Evolutionary conservation across 352 stramenopile genomes (phyloP).

Genomic region (Pythium rhizo-oryzae): DNA sequence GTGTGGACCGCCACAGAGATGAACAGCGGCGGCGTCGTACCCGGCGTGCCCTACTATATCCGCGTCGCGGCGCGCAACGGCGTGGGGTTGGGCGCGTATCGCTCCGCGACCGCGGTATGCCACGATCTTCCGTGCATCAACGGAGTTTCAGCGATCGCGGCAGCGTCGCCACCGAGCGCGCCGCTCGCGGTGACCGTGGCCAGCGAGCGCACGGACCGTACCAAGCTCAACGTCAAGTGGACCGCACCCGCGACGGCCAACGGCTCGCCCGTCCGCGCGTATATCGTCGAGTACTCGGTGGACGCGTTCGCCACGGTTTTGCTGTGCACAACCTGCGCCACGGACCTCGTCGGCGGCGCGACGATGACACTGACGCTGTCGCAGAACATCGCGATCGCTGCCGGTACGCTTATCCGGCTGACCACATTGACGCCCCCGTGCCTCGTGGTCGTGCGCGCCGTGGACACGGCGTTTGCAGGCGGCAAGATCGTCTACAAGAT

Average conservation of each 20-base stretch:
- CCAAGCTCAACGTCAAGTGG: conserved; percentile 89
- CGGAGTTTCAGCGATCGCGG: conserved; percentile 36
- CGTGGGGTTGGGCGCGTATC: conserved; percentile 70
- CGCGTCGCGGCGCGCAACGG: conserved; percentile 89
- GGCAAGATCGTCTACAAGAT: conserved; percentile 48
- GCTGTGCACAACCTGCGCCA: conserved; percentile 61
- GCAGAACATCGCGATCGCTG: conserved; percentile 32
- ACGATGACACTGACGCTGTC: conserved; percentile 55
- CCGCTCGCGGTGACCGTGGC: conserved; percentile 78
- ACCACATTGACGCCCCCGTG: conserved; percentile 50
- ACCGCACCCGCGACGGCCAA: conserved; percentile 59
- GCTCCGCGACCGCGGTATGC: conserved; percentile 45
- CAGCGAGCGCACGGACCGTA: conserved; percentile 75
- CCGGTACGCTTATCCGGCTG: conserved; percentile 47
- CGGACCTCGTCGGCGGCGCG: conserved; percentile 32
- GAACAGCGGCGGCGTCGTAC: conserved; percentile 72
- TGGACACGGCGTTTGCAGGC: conserved; percentile 42
- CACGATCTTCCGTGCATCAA: conserved; percentile 60
- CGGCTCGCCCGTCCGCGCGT: conserved; percentile 66
- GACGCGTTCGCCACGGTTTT: conserved; percentile 42
- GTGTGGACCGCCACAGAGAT: conserved; percentile 75
- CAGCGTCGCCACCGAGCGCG: conserved; percentile 69
- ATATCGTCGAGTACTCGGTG: conserved; percentile 88
- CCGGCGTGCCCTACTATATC: conserved; percentile 90
- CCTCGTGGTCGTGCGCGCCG: conserved; percentile 46